phyloP scores from a whole-genome alignment of 768 basidiomycete genomes.

The Trichaptum fuscoviolaceum region DNA sequence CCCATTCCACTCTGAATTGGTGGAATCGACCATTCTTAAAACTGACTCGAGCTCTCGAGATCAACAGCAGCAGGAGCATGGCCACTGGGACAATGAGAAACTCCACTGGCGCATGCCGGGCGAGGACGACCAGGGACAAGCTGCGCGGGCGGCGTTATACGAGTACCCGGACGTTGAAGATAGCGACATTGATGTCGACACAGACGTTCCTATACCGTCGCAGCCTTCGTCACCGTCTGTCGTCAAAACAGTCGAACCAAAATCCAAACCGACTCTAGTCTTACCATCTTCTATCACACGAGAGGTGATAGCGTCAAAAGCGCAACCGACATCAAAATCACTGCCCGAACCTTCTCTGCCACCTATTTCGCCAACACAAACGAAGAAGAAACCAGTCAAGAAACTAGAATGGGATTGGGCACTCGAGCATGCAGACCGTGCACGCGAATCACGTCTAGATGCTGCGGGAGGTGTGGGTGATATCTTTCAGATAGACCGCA shows the following conservation, averaged over 20 bases:
- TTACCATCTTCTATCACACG: not conserved
- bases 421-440: slow-evolving; percentile 64
- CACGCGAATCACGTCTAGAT: slow-evolving; percentile 58
- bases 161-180: not conserved
- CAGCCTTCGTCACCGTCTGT: not conserved
- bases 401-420: slow-evolving; percentile 64
- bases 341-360: not conserved
- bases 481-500: slow-evolving; percentile 73
- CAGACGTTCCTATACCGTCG: not conserved
- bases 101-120: not conserved
- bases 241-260: not conserved
- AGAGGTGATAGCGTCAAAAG: not conserved
- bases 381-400: not conserved
- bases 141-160: not conserved
- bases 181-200: not conserved
- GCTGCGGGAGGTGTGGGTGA: slow-evolving; percentile 52
- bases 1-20: not conserved
- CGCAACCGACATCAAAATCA: no score
- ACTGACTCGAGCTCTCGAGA: not conserved
- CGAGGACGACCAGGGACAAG: not conserved
- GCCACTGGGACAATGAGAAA: not conserved
- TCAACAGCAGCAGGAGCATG: not conserved
- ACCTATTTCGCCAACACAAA: not conserved
- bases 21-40: not conserved
- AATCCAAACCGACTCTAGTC: not conserved